Conservation (phyloP, 2,329 filamentous ascomycete species). For the Alternaria gansuensis region DNA sequence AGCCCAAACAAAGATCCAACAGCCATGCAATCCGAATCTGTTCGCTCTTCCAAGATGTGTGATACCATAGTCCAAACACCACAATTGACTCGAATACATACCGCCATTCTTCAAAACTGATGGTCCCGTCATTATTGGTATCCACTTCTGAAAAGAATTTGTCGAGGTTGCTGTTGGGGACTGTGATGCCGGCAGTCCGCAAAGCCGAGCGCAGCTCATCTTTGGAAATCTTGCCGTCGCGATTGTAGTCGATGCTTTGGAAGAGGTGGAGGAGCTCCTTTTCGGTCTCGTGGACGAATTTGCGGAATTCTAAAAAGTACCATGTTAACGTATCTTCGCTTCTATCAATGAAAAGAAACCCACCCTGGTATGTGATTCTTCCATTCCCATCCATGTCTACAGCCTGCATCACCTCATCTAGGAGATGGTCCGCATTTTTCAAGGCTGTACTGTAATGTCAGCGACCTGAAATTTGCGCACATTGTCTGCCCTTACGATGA, state of each 20-base stretch:
- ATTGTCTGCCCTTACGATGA: slow-evolving; percentile 72
- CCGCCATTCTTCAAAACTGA: slow-evolving; percentile 97
- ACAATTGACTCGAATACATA: slow-evolving; percentile 58
- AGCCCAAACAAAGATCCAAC: background rate
- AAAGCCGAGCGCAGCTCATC: slow-evolving; percentile 84
- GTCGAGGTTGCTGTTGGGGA: slow-evolving; percentile 79
- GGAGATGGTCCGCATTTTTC: slow-evolving; percentile 89
- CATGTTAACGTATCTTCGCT: slow-evolving; percentile 27
- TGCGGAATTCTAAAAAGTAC: slow-evolving; percentile 75
- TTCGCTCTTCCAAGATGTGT: background rate
- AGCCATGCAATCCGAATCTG: background rate
- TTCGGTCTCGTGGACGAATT: slow-evolving; percentile 88
- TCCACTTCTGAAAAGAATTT: slow-evolving; percentile 92
- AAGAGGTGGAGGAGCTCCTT: slow-evolving; percentile 83
- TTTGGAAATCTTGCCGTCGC: slow-evolving; percentile 86
- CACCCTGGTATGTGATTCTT: slow-evolving; percentile 88
- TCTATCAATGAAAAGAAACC: slow-evolving; percentile 23
- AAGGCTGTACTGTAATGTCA: slow-evolving; percentile 64
- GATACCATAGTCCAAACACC: background rate
- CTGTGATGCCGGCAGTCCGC: slow-evolving; percentile 76
- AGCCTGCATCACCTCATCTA: slow-evolving; percentile 79
- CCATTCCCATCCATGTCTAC: slow-evolving; percentile 90
- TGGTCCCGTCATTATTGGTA: slow-evolving; percentile 83
- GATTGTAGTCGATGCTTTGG: slow-evolving; percentile 82
- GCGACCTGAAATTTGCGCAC: slow-evolving; percentile 16